Conservation (phyloP, 768 basidiomycete species). For the Boletellus ananas region DNA sequence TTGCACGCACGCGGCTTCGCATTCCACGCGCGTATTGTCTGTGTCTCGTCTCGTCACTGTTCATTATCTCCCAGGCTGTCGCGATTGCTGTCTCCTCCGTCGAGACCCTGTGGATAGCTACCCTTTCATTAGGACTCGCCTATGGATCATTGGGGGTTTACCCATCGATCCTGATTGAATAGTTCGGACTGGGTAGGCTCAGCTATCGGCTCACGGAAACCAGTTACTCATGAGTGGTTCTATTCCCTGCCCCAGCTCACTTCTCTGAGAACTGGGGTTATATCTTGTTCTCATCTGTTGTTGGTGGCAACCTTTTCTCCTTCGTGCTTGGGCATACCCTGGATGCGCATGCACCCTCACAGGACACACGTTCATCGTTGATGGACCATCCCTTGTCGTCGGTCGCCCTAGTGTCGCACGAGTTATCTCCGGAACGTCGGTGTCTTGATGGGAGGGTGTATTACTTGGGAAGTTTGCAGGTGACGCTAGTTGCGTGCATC, state of each 20-base stretch:
- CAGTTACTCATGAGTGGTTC: too few relatives aligned
- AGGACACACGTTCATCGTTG: background rate
- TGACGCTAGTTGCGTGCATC: constrained; percentile 39
- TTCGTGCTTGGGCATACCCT: constrained; percentile 76
- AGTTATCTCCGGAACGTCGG: constrained; percentile 33
- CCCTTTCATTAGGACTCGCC: constrained; percentile 37
- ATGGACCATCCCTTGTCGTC: background rate
- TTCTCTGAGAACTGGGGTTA: constrained; percentile 89
- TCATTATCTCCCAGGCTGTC: constrained; percentile 69
- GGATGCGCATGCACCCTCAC: constrained; percentile 56
- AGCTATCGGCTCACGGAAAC: background rate
- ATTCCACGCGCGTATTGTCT: constrained; percentile 69
- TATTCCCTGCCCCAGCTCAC: constrained; percentile 43
- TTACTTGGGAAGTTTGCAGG: constrained; percentile 54
- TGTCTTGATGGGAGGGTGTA: constrained; percentile 60
- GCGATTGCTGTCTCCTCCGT: constrained; percentile 54
- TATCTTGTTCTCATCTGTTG: constrained; percentile 66
- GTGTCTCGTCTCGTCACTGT: constrained; percentile 58
- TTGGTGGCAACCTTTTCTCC: constrained; percentile 80
- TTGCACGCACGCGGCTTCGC: constrained; percentile 50
- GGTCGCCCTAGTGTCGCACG: constrained; percentile 7
- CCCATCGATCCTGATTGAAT: constrained; percentile 76
- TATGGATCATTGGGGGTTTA: constrained; percentile 76
- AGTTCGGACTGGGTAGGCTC: constrained; percentile 80
- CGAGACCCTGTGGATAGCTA: constrained; percentile 54